Conservation (phyloP, 2,329 filamentous ascomycete genomes). For the Ambrosiella cleistominuta region DNA sequence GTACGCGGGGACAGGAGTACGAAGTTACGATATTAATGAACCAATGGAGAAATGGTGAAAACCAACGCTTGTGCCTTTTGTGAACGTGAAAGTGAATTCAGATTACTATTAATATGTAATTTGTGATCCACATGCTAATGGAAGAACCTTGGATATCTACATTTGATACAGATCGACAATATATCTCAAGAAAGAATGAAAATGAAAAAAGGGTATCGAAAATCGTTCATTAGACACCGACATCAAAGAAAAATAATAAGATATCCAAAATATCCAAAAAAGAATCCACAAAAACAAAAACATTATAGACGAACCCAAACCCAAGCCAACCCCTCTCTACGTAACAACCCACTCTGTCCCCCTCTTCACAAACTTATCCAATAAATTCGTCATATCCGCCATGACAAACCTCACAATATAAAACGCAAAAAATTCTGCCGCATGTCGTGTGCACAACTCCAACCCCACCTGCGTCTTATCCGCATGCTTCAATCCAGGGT, state of each 20-base stretch:
- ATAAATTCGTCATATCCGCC: conserved; percentile 60
- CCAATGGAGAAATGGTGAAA: too few species aligned
- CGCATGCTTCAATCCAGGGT: conserved; percentile 77
- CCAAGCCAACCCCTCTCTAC: neutral
- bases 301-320: neutral
- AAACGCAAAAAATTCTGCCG: conserved; percentile 94
- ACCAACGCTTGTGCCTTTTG: too few species aligned
- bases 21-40: too few species aligned
- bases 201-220: neutral
- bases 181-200: neutral
- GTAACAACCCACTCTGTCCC: conserved; percentile 77
- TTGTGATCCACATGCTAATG: too few species aligned
- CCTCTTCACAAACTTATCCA: conserved; percentile 95
- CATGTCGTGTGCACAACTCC: conserved; percentile 81
- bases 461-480: conserved; percentile 90
- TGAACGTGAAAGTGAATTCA: too few species aligned
- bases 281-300: neutral
- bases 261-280: neutral
- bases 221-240: neutral
- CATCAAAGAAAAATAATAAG: neutral
- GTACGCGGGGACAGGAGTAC: too few species aligned
- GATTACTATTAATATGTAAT: too few species aligned
- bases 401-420: conserved; percentile 93
- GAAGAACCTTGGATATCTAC: too few species aligned
- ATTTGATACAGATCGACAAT: neutral